phyloP scores from a whole-genome alignment of 2,329 filamentous ascomycete genomes.

The Neopestalotiopsis sp. region DNA sequence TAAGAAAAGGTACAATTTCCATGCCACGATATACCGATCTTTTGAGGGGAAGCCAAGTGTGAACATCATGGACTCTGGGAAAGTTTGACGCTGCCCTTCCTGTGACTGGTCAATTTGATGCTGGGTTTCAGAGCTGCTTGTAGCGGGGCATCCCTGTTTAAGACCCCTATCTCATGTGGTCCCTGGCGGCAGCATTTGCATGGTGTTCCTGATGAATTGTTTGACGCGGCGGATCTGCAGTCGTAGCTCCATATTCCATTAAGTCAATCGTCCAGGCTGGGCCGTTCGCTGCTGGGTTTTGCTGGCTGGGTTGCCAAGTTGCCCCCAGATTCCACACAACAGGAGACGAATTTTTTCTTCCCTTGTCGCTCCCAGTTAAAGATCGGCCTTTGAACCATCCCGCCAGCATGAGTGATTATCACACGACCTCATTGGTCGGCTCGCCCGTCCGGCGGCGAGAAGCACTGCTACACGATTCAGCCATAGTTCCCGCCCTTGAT shows the following conservation, averaged over 20 bases:
- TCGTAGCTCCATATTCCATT: neutral
- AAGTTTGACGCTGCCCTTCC: no score
- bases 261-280: neutral
- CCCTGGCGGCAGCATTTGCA: neutral
- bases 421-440: neutral
- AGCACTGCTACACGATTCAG: neutral
- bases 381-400: neutral
- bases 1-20: no score
- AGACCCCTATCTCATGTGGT: neutral
- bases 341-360: neutral
- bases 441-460: neutral
- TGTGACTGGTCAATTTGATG: no score
- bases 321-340: conserved; percentile 1
- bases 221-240: neutral
- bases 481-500: neutral
- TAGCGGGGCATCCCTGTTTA: neutral
- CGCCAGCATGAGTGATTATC: neutral
- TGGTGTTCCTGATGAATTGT: neutral
- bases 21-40: no score
- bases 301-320: neutral
- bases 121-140: no score
- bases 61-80: no score
- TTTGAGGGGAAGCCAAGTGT: no score
- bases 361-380: neutral
- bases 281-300: neutral